Base-by-base conservation (phyloP, 1,284 basidiomycete genomes). In the Sphaerobolus stellatus region DNA sequence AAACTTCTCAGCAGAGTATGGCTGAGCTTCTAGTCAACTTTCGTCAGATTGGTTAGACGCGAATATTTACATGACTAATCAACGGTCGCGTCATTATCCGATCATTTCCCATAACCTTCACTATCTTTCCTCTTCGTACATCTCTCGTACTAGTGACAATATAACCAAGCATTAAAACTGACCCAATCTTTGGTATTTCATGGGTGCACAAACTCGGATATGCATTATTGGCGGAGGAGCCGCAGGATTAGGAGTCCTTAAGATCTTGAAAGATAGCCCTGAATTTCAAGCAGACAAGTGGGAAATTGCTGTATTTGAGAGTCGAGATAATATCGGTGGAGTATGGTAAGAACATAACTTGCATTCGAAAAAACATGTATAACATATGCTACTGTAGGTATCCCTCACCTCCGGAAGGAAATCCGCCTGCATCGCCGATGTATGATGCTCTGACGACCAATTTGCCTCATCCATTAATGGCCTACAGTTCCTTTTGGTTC, bases 381-480 rank as follows among this genome's bases (percentile, higher is more conserved):
- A 16, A 16, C 14, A 24, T 29, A 47, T 45, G 54, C 55, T 52
- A 58, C 55, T n/a, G 34, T 56, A 87, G 86, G 84, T 66, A 80
- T 30, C 82, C 86, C 24, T 78, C 80, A 14, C 68, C 75, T 27
- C 74, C 80, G 2, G 66, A 68, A 30, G 73, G 71, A 16, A 66
- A 80, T 31, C 83, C 79, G 6, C 88, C 88, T 1, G 64, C 77
- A 16, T 85, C 87, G 0, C 81, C 90, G 1, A 61, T 90, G 18
- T 91, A 92, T 62, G 86, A 91, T 60, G 84, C 85, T 1, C 71
- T 92, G 18, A 84, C 83, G 20, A 85, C 89, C 1, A 92, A 91
- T 62, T 66, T 91, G 2, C 86, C 89, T 0, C 86, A 91, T 61
- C 85, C 85, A 0, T 58, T 84, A 44, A 91, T 92, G 89, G 78